These are phyloP conservation scores for Talaromyces sp. DNA, from an alignment of 2,329 filamentous ascomycete genomes.

Conservation along the genomic window DNA sequence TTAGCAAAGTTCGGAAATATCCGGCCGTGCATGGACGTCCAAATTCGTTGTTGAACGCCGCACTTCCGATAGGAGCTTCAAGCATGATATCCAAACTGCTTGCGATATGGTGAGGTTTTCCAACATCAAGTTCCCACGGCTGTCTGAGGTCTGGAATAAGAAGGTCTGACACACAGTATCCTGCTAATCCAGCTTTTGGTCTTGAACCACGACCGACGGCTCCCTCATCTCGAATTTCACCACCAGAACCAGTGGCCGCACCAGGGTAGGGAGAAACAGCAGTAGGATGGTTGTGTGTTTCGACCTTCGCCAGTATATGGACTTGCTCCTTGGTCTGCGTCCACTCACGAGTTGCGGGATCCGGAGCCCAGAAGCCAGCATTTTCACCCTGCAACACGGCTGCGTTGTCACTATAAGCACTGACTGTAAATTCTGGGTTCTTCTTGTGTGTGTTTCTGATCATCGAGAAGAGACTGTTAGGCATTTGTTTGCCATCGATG, in stretches of 20 bases:
- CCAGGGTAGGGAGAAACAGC: slow-evolving; percentile 91
- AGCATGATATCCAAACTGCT: slow-evolving; percentile 97
- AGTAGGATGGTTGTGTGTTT: slow-evolving; percentile 97
- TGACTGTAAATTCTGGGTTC: slow-evolving; percentile 75
- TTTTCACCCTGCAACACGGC: slow-evolving; percentile 77
- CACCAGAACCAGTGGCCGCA: slow-evolving; percentile 90
- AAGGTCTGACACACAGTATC: slow-evolving; percentile 93
- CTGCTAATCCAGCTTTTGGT: slow-evolving; percentile 85
- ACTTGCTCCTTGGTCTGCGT: slow-evolving; percentile 78
- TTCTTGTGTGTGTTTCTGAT: slow-evolving; percentile 89
- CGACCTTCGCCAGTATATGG: slow-evolving; percentile 88
- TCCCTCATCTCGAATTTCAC: slow-evolving; percentile 93
- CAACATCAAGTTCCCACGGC: slow-evolving; percentile 89
- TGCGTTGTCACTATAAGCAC: slow-evolving; percentile 95
- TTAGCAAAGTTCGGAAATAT: slow-evolving; percentile 86
- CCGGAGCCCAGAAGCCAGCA: slow-evolving; percentile 80
- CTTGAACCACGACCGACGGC: slow-evolving; percentile 88
- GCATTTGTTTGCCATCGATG: slow-evolving; percentile 79
- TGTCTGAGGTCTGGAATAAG: slow-evolving; percentile 76
- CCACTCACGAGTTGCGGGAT: slow-evolving; percentile 83
- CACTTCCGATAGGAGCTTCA: slow-evolving; percentile 90
- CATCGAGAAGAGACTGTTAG: slow-evolving; percentile 85
- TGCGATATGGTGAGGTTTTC: slow-evolving; percentile 85
- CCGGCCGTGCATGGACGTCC: slow-evolving; percentile 83
- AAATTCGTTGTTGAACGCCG: slow-evolving; percentile 97